Evolutionary conservation across 129 eudicot species (phyloP).

Genomic region (Arctium lappa): DNA sequence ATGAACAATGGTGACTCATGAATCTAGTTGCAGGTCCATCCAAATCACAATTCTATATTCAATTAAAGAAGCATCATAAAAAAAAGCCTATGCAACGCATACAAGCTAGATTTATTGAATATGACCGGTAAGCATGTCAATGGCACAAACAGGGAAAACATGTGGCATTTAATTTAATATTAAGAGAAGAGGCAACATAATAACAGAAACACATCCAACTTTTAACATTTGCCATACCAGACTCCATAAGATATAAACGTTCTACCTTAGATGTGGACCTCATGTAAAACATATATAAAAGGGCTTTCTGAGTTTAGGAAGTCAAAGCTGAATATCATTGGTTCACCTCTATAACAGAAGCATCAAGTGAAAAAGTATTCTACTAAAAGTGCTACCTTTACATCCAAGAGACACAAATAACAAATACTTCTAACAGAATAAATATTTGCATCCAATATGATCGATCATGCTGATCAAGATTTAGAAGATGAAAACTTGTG

Average conservation of each 20-base stretch:
- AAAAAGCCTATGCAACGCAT: neutral
- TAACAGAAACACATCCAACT: neutral
- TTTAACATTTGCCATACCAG: neutral
- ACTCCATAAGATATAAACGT: neutral
- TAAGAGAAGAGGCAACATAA: neutral
- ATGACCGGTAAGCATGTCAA: neutral
- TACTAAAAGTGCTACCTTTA: neutral
- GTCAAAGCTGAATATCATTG: neutral
- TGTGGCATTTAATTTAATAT: neutral
- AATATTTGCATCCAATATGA: neutral
- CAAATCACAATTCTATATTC: neutral
- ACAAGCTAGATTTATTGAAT: neutral
- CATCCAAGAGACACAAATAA: neutral
- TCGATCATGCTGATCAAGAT: neutral
- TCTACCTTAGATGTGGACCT: neutral
- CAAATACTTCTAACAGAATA: neutral
- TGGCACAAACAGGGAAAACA: neutral
- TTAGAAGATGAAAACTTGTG: constrained; percentile 5
- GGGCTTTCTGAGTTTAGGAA: neutral
- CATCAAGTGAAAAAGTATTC: neutral
- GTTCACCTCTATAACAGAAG: neutral
- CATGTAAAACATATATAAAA: neutral
- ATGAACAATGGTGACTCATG: neutral
- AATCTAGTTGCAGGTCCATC: neutral
- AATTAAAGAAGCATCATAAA: neutral